Base-by-base conservation (phyloP, 2,329 filamentous ascomycete species). In the Iodosphaeria phyllophila region DNA sequence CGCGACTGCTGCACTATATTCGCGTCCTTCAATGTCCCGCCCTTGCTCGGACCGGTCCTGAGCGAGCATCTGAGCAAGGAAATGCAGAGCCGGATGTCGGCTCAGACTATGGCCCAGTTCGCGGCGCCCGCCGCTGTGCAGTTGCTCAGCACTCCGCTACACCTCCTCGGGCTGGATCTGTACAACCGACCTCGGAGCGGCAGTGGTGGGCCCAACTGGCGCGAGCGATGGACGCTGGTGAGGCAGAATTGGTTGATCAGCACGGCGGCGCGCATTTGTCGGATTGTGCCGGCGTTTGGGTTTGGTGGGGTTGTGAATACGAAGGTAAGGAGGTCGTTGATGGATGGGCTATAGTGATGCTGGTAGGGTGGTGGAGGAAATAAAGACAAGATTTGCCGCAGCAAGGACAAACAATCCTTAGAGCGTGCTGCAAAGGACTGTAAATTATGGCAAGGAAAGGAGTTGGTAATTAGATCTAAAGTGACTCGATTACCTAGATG, bases 1-100 rank as follows among this genome's bases (percentile, higher is more conserved):
- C 71, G 84, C 38, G 84, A 93, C 52, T 80, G 74, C 50, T 54
- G 92, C 32, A 92, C 84, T 25, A 83, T 92, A 39, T 92, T 91
- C 47, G 82, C 82, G 4, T 79, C 71, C 8, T 95, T 93, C 62
- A 93, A 93, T 44, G 55, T 92, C 3, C 86, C 86, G 0, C 67
- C 79, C 0, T 42, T 89, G 2, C 58, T 93, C 7, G 79, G 78
- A 0, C 80, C 82, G 0, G 49, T 55, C 5, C 53, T 92, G 12
- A 65, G 61, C 9, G 50, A 60, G 11, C 54, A 58, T 15, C 41
- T 75, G 32, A 52, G 44, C 24, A 56, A 60, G 28, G 63, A 64
- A 32, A 47, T 71, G 16, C 51, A 69, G 10, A 53, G 42, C 24
- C 38, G 30, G 12, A 33, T 68, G 16, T 59, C 53, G 12, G 66